These are phyloP conservation scores for Myxozyma neglecta DNA, from an alignment of 805 yeast genomes.

Conservation along the genomic window DNA sequence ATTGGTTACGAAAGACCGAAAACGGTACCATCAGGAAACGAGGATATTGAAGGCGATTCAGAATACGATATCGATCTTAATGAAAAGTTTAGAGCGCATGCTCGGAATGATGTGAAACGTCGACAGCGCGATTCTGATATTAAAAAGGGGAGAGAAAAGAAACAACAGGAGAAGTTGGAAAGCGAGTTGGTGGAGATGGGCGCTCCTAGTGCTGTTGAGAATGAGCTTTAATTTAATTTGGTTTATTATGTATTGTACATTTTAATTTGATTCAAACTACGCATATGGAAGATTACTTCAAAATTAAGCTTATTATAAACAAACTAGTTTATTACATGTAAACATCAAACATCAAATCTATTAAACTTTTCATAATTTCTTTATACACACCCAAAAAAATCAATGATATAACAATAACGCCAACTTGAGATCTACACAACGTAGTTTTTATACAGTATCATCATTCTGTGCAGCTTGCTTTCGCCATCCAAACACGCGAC, in stretches of 20 bases:
- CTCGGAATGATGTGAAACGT: not conserved
- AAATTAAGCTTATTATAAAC: too few relatives aligned
- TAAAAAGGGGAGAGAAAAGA: slow-evolving; percentile 10
- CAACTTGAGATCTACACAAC: not conserved
- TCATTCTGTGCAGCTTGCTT: not conserved
- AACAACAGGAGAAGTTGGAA: slow-evolving; percentile 7
- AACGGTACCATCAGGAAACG: slow-evolving; percentile 6
- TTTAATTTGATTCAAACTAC: not conserved
- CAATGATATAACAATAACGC: not conserved
- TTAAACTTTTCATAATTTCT: not conserved
- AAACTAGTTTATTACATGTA: too few relatives aligned
- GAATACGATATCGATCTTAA: slow-evolving; percentile 1
- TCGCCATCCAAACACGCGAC: slow-evolving; percentile 30
- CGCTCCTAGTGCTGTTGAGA: not conserved
- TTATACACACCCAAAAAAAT: not conserved
- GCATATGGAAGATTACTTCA: too few relatives aligned
- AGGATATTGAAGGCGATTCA: slow-evolving; percentile 6
- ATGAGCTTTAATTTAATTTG: not conserved
- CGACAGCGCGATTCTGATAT: slow-evolving; percentile 2
- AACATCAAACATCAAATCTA: too few relatives aligned
- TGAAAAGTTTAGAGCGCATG: not conserved
- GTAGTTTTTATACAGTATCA: not conserved
- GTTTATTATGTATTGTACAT: not conserved
- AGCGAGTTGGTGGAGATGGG: slow-evolving; percentile 10
- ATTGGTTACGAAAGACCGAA: not conserved